These are phyloP conservation scores for Macrotyloma uniflorum DNA, from an alignment of 306 rosid genomes.

Conservation along the genomic window DNA sequence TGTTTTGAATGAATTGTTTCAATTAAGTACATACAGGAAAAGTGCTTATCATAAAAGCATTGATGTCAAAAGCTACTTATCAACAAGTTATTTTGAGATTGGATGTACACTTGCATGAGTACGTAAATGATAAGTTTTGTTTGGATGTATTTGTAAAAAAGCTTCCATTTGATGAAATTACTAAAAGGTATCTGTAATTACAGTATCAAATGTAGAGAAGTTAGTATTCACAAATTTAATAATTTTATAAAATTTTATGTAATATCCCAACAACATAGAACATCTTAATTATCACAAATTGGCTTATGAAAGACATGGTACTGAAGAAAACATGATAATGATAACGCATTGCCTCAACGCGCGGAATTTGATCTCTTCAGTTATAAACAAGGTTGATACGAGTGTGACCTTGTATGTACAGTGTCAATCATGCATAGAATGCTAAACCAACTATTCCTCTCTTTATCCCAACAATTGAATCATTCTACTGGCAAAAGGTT, in stretches of 20 bases:
- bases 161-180: not conserved
- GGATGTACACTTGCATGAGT: not conserved
- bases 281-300: not conserved
- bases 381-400: not conserved
- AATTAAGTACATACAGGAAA: not conserved
- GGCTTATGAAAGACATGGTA: not conserved
- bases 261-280: not conserved
- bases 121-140: not conserved
- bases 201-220: not conserved
- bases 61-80: not conserved
- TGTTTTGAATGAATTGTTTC: not conserved
- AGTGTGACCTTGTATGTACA: not conserved
- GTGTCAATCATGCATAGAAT: not conserved
- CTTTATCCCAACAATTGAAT: not conserved
- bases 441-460: not conserved
- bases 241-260: not conserved
- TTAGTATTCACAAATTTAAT: not conserved
- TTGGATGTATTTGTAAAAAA: not conserved
- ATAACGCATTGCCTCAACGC: not conserved
- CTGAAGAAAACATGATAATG: not conserved
- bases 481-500: not conserved
- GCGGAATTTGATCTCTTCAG: not conserved
- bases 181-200: not conserved
- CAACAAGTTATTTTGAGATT: not conserved
- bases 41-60: not conserved